Conservation (phyloP, 345 rosid species). For the Salix exigua region DNA sequence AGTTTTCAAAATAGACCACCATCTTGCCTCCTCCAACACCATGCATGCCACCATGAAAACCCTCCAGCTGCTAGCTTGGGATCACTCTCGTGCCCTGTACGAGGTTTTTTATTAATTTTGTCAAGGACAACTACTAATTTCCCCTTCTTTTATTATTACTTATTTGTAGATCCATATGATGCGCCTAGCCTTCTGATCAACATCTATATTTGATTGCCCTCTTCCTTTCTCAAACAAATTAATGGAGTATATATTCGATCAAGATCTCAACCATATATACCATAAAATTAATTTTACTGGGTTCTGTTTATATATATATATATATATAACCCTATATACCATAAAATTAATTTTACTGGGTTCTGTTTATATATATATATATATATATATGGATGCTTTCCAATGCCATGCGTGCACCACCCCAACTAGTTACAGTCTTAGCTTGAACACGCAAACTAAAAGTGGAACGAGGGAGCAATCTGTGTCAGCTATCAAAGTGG, state of each 20-base stretch:
- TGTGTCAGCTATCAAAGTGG: neutral
- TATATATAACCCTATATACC: no score
- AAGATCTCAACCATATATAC: no score
- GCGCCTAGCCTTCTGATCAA: no score
- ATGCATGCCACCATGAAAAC: conserved; percentile 14
- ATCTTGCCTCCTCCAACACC: conserved; percentile 42
- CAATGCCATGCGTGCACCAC: no score
- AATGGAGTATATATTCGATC: no score
- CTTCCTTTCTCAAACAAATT: no score
- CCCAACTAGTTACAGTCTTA: neutral
- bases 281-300: no score
- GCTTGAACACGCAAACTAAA: neutral
- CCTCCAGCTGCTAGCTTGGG: conserved; percentile 19
- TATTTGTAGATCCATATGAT: neutral
- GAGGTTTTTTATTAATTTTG: neutral
- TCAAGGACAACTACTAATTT: conserved; percentile 27
- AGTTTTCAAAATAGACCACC: conserved; percentile 33
- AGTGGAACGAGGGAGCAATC: neutral
- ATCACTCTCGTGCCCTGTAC: conserved; percentile 41
- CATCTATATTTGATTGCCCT: no score
- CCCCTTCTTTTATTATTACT: neutral
- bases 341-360: no score
- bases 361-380: no score
- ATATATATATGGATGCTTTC: no score
- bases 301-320: no score